Conservation (phyloP, 108 stramenopile genomes). For the Cyclotella sp. region DNA sequence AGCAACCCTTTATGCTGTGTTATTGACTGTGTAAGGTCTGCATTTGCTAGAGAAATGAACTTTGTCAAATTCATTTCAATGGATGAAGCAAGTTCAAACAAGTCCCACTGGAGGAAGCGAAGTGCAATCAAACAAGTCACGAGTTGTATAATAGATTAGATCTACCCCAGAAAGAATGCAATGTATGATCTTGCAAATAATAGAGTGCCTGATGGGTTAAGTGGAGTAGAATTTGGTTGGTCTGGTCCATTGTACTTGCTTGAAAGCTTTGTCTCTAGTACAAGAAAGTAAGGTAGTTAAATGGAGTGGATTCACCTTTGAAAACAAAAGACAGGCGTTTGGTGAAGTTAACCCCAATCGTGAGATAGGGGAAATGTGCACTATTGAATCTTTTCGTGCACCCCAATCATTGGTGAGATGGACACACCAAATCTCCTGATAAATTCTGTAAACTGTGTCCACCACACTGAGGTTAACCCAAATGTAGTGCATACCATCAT, state of each 20-base stretch:
- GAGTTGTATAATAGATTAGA: constrained; percentile 33
- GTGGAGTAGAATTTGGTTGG: constrained; percentile 61
- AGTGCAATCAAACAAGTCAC: constrained; percentile 37
- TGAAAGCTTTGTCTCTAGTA: constrained; percentile 71
- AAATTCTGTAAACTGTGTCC: too few species aligned
- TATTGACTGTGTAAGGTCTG: constrained; percentile 59
- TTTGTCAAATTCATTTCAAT: neutral
- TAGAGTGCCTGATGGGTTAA: constrained; percentile 76
- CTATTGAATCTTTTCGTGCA: too few species aligned
- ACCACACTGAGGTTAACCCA: too few species aligned
- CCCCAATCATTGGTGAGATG: neutral
- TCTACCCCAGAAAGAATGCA: constrained; percentile 13
- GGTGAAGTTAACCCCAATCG: constrained; percentile 57
- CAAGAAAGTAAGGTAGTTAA: constrained; percentile 62
- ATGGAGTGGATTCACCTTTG: constrained; percentile 60
- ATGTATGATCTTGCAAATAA: constrained; percentile 68
- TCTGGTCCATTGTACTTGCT: constrained; percentile 74
- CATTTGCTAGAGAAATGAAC: constrained; percentile 10
- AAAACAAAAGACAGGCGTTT: constrained; percentile 70
- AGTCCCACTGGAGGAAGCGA: constrained; percentile 29
- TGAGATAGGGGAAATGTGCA: neutral
- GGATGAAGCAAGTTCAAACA: neutral
- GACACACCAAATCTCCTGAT: too few species aligned
- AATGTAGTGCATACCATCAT: too few species aligned
- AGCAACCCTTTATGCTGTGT: constrained; percentile 67